Evolutionary conservation across 164 flowering plant genomes (phyloP), one percentile per base, ranked within the genome.

Genomic region (Warburgia ugandensis): DNA sequence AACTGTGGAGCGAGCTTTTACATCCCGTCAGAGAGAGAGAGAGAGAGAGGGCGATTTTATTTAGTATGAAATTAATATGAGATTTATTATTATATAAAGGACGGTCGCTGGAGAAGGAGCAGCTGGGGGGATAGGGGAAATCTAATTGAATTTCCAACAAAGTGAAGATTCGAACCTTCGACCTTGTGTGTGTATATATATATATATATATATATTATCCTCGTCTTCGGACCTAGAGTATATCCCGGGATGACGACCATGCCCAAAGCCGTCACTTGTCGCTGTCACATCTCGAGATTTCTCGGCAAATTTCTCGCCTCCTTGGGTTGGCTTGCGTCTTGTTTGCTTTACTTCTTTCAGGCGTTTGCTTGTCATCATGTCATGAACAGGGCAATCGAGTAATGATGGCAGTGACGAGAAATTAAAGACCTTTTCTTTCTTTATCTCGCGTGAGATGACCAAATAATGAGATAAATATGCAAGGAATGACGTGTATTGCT

Each of bases 1-100:
- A 58, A 69, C 62, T 57, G 65, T 50, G 38, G 19, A n/a, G n/a
- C n/a, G 48, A 50, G 23, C 35, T 23, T 10, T 14, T 11, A 28
- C n/a, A 35, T 25, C 33, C 17, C 25, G 39, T 30, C 28, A 35
- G 38, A 5, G 29, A 39, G 30, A 38, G 17, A 31, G 39, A 37
- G 20, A 37, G 29, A 16, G 52, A 55, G 57, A 50, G 53, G 30
- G 55, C 23, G 20, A 23, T 9, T 19, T 10, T 32, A 39, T 37
- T 12, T n/a, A 44, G 39, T 27, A n/a, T 14, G 36, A 36, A 45
- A 42, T 41, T 31, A 42, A 13, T n/a, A 38, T 38, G 14, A n/a
- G n/a, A n/a, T n/a, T n/a, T n/a, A 11, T 36, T 11, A 36, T 30
- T 50, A 62, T 31, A 48, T 44, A 51, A 17, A 27, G 29, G 44